Evolutionary conservation across 179 eudicot genomes (phyloP).

Genomic region (Heliamphora ciliata): DNA sequence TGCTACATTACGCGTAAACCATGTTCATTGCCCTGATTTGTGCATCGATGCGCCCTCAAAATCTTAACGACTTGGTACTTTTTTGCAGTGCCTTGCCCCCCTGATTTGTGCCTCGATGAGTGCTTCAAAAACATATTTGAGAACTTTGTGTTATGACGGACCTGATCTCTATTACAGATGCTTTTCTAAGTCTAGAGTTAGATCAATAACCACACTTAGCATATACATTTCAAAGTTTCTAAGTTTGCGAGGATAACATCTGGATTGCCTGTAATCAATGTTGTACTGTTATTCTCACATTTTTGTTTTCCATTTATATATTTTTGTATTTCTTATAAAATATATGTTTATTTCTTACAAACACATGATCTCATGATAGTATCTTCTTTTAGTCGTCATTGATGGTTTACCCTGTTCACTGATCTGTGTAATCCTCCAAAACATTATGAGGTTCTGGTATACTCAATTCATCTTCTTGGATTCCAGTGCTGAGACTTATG

Average conservation of each 20-base stretch:
- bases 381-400: neutral
- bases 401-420: neutral
- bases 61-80: too few relatives aligned
- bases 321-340: neutral
- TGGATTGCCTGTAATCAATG: neutral
- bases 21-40: too few relatives aligned
- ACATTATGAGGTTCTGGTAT: conserved; percentile 9
- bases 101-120: too few relatives aligned
- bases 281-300: neutral
- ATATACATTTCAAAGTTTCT: neutral
- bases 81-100: too few relatives aligned
- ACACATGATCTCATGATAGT: neutral
- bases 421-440: neutral
- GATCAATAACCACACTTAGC: neutral
- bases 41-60: too few relatives aligned
- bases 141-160: neutral
- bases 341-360: neutral
- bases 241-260: neutral
- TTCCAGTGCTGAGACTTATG: conserved; percentile 50
- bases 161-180: neutral
- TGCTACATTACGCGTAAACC: too few relatives aligned
- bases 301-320: neutral
- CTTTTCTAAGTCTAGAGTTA: neutral
- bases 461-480: conserved; percentile 14
- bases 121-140: too few relatives aligned